Evolutionary conservation across 2,329 filamentous ascomycete species (phyloP).

Genomic region (Sclerotinia trifoliorum): DNA sequence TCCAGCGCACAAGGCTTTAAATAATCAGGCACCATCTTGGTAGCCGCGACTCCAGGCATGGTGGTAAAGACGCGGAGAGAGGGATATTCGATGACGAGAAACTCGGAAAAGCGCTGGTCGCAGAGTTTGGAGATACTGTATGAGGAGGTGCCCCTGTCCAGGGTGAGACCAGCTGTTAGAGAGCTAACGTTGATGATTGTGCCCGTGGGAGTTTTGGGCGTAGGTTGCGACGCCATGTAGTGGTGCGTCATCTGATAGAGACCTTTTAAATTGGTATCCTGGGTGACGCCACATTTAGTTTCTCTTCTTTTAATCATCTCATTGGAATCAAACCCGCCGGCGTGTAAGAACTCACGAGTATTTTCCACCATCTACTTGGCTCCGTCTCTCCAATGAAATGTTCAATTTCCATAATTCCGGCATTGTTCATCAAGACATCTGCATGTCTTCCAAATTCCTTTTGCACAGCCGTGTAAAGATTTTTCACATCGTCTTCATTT

Average conservation of each 20-base stretch:
- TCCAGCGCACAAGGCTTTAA: constrained; percentile 41
- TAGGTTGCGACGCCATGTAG: neutral
- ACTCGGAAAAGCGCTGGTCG: constrained; percentile 8
- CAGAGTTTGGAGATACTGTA: constrained; percentile 13
- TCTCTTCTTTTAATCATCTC: neutral
- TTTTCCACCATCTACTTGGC: neutral
- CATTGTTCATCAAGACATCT: constrained; percentile 47
- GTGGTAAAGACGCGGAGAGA: constrained; percentile 46
- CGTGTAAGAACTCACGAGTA: neutral
- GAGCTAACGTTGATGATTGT: constrained; percentile 11
- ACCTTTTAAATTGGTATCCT: constrained; percentile 20
- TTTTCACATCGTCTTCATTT: constrained; percentile 27
- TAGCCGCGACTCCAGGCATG: constrained; percentile 49
- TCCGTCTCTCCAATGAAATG: constrained; percentile 7
- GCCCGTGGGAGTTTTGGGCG: neutral
- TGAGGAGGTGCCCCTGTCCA: neutral
- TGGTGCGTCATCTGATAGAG: constrained; percentile 18
- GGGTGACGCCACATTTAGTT: neutral
- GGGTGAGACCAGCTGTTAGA: neutral
- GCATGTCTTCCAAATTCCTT: constrained; percentile 29
- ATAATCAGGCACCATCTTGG: constrained; percentile 42
- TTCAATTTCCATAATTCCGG: constrained; percentile 43
- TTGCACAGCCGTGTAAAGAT: constrained; percentile 27
- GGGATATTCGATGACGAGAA: constrained; percentile 43
- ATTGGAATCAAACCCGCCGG: fast-evolving